Base-by-base conservation (phyloP, 345 rosid genomes). In the Physaria fendleri region DNA sequence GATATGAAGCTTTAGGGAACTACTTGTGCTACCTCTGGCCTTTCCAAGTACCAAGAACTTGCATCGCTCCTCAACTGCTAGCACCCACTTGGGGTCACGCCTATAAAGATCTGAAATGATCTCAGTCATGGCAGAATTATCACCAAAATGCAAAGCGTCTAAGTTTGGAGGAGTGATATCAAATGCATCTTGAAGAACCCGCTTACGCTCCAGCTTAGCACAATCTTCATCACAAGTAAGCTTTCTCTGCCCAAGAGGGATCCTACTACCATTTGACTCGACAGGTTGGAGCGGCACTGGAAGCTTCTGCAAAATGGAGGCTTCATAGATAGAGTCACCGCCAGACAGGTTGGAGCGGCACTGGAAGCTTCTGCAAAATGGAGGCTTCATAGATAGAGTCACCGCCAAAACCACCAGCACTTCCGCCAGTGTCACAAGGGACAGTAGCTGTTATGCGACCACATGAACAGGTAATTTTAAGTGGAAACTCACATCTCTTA, bases 241-340 rank as follows among this genome's bases (percentile, higher is more conserved):
- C 80, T 90, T 90, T 69, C 92, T 82, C 70, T 78, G 91, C n/a
- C 97, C 85, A 65, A 86, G 79, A 15, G 89, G 85, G 49, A 84
- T 70, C 74, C 60, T 81, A 73, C 72, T 77, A 18, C 76, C 69
- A 29, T 55, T 73, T 16, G 76, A 43, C 64, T 89, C 88, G 53
- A 82, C 75, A 0, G 87, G 85, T 65, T 84, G 92, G 62, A 84
- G 85, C 3, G 83, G 75, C 10, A 24, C 81, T 1, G 86, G 83
- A 74, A 86, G 72, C 66, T 80, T 88, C 24, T 78, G 85, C 40
- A 75, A 47, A 45, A 83, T 51, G 25, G 89, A 84, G 69, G 88
- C 80, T 72, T 84, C 97, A 47, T 70, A 77, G 55, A 82, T 72
- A 33, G 71, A 60, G 66, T 78, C 87, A 11, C 76, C 76, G 43